Conservation (phyloP, 192 early-diverging fungal genomes). For the Umbelopsis sp. region DNA sequence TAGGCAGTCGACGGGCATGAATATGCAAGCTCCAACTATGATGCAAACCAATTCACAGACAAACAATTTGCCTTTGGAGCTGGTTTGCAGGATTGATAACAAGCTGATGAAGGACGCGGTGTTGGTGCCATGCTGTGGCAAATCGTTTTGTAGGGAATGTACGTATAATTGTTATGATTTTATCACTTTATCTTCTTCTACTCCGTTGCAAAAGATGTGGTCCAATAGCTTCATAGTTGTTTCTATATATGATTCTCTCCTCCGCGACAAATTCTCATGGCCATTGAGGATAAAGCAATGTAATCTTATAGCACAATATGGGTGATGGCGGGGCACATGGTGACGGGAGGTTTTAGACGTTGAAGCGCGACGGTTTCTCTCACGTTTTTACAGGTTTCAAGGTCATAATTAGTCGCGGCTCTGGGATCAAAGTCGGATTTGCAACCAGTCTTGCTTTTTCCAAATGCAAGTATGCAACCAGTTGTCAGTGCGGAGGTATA, state of each 20-base stretch:
- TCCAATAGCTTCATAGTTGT: slow-evolving; percentile 20
- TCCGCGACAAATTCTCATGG: neutral
- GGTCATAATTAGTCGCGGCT: too few species aligned
- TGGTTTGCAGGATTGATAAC: slow-evolving; percentile 78
- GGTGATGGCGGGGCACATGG: neutral
- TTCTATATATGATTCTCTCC: slow-evolving; percentile 16
- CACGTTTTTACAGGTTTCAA: too few species aligned
- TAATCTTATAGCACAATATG: neutral
- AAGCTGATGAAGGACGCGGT: slow-evolving; percentile 82
- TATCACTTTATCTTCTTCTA: neutral
- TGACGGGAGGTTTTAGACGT: neutral
- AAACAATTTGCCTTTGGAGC: slow-evolving; percentile 70
- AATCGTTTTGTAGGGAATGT: slow-evolving; percentile 91
- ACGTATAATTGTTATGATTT: slow-evolving; percentile 38
- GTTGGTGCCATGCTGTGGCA: slow-evolving; percentile 82
- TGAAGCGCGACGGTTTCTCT: neutral
- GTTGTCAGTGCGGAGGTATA: neutral
- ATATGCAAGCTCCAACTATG: neutral
- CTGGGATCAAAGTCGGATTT: too few species aligned
- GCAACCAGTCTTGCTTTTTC: too few species aligned
- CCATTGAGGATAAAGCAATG: slow-evolving; percentile 19
- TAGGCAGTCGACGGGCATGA: neutral
- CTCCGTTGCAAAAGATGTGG: neutral
- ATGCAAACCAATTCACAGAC: neutral
- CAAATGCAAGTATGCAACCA: neutral